Percentiles rank a stretch among this genome's conserved stretches.
phyloP scores from a whole-genome alignment of 2,329 filamentous ascomycete genomes.

The Cladophialophora exuberans region DNA sequence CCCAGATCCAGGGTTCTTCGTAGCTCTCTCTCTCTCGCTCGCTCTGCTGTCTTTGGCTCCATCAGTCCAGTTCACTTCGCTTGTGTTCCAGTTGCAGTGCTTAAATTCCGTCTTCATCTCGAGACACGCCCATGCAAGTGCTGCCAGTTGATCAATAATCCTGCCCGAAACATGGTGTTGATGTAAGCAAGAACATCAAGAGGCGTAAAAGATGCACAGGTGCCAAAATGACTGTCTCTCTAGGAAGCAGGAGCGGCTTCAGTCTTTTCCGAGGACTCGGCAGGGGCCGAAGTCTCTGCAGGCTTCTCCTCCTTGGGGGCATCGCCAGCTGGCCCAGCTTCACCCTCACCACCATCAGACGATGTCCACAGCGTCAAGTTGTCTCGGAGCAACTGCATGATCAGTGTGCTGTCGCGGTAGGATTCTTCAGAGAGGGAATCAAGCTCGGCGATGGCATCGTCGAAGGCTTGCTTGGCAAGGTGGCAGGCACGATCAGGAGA shows the following conservation, averaged over 20 bases:
- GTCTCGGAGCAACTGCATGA: conserved; percentile 98
- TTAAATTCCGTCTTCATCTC: conserved; percentile 22
- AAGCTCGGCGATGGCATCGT: conserved; percentile 97
- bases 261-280: conserved; percentile 36
- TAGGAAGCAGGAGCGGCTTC: conserved; percentile 33
- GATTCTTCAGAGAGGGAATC: conserved; percentile 97
- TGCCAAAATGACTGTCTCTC: conserved; percentile 16
- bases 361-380: conserved; percentile 98
- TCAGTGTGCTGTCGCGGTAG: conserved; percentile 97
- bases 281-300: conserved; percentile 50
- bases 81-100: conserved; percentile 22
- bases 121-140: conserved; percentile 16
- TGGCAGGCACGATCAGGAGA: conserved; percentile 97
- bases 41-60: too few relatives aligned
- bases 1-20: conserved; percentile 14
- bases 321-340: conserved; percentile 59
- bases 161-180: conserved; percentile 21
- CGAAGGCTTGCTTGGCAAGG: conserved; percentile 98
- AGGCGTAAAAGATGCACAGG: conserved; percentile 20
- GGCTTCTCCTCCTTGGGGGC: conserved; percentile 66
- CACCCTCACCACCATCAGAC: conserved; percentile 81
- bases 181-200: conserved; percentile 22
- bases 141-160: conserved; percentile 24
- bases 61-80: conserved; percentile 24
- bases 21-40: conserved; percentile 15